These are phyloP conservation scores for Amaranthus palmeri DNA, from an alignment of 148 eudicot species.

Conservation along the genomic window DNA sequence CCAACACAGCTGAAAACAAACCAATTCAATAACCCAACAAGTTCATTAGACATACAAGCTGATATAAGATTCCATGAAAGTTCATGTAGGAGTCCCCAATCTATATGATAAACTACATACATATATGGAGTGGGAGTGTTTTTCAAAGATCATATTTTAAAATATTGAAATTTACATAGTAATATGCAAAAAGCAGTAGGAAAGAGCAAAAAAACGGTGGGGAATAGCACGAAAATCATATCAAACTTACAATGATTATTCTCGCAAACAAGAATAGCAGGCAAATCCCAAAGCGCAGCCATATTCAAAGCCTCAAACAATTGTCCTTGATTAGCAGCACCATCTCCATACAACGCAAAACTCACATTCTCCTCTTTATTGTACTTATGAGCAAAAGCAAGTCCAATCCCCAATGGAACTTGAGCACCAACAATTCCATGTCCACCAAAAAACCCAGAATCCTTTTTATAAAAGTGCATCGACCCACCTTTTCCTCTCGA, in stretches of 20 bases:
- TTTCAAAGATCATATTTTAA: too few species aligned
- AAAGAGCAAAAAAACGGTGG: not conserved
- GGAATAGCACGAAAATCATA: not conserved
- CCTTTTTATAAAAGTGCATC: conserved; percentile 90
- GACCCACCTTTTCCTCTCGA: conserved; percentile 95
- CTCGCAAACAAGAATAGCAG: conserved; percentile 93
- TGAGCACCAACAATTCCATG: conserved; percentile 99
- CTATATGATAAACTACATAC: too few species aligned
- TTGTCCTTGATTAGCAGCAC: conserved; percentile 97
- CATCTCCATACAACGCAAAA: conserved; percentile 86
- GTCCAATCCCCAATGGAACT: conserved; percentile 73
- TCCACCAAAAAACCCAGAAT: conserved; percentile 78
- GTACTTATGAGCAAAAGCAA: conserved; percentile 95
- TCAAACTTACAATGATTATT: conserved; percentile 77
- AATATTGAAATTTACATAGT: too few species aligned
- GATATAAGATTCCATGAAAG: too few species aligned
- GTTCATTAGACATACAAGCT: too few species aligned
- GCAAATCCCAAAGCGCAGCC: conserved; percentile 96
- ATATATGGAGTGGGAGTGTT: too few species aligned
- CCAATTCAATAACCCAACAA: too few species aligned
- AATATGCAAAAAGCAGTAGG: not conserved
- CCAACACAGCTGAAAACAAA: too few species aligned
- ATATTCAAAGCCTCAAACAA: conserved; percentile 93
- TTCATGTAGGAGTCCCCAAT: too few species aligned
- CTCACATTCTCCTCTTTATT: conserved; percentile 66